These are phyloP conservation scores for Sphaerostilbella broomeana DNA, from an alignment of 2,329 filamentous ascomycete species.

Conservation along the genomic window DNA sequence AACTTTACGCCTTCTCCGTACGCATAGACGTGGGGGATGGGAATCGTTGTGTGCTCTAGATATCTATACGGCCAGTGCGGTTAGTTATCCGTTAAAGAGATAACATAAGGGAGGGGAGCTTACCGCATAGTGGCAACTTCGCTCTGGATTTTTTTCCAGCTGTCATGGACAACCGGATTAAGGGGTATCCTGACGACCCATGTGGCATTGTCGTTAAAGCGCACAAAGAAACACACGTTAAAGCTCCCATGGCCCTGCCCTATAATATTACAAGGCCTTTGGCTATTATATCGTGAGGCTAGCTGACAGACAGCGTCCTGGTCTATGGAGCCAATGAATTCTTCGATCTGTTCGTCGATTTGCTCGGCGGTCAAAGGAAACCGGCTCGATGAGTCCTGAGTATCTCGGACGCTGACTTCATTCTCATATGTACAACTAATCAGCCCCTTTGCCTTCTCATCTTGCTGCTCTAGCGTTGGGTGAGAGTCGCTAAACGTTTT, in stretches of 20 bases:
- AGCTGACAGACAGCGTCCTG: conserved; percentile 13
- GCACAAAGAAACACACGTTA: conserved; percentile 17
- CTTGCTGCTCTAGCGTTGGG: background rate
- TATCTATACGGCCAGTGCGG: conserved; percentile 8
- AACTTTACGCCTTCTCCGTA: conserved; percentile 11
- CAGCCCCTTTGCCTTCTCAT: background rate
- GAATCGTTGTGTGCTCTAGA: conserved; percentile 13
- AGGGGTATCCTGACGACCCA: conserved; percentile 16
- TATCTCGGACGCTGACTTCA: background rate
- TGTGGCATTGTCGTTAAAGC: conserved; percentile 7
- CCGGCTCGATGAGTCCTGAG: background rate
- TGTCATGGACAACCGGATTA: conserved; percentile 14
- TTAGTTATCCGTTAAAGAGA: background rate
- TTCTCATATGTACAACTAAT: background rate
- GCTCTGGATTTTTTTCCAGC: conserved; percentile 15
- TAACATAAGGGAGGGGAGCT: background rate
- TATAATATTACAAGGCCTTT: conserved; percentile 8
- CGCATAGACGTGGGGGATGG: conserved; percentile 13
- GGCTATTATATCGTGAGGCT: conserved; percentile 12
- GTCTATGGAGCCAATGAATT: conserved; percentile 14
- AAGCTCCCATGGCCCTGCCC: conserved; percentile 13
- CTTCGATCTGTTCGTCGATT: conserved; percentile 1
- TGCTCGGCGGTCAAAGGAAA: conserved; percentile 9
- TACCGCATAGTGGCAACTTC: conserved; percentile 15
- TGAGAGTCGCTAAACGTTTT: background rate